phyloP scores from a whole-genome alignment of 1,284 basidiomycete species.

The Fomitopsis palustris region DNA sequence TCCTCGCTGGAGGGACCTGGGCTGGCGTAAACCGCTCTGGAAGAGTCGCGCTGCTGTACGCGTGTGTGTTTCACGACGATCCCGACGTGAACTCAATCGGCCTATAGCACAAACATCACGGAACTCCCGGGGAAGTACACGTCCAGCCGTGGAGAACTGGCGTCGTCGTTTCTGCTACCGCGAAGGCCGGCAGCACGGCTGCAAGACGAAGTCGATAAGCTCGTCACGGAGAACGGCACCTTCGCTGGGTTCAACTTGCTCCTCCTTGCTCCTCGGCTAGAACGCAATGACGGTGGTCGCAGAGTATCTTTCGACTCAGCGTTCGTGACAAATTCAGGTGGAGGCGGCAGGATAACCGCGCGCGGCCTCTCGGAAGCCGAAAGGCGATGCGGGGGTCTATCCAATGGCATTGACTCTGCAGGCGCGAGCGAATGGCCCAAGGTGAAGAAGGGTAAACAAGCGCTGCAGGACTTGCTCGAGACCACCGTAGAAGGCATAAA shows the following conservation, averaged over 20 bases:
- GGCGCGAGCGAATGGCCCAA: slow-evolving; percentile 68
- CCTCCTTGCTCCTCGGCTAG: slow-evolving; percentile 37
- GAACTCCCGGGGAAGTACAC: slow-evolving; percentile 46
- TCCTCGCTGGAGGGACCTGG: slow-evolving; percentile 74
- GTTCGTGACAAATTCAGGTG: slow-evolving; percentile 66
- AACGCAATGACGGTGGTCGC: slow-evolving; percentile 14
- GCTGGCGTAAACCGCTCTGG: slow-evolving; percentile 65
- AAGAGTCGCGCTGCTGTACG: slow-evolving; percentile 67
- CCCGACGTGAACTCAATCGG: slow-evolving; percentile 10
- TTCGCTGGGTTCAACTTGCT: slow-evolving; percentile 80
- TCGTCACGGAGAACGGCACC: slow-evolving; percentile 41
- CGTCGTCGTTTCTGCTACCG: slow-evolving; percentile 62
- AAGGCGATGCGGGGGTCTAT: slow-evolving; percentile 52
- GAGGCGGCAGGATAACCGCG: slow-evolving; percentile 52
- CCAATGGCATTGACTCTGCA: slow-evolving; percentile 66
- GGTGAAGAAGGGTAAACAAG: slow-evolving; percentile 52
- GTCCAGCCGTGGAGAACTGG: slow-evolving; percentile 64
- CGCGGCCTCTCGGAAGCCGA: slow-evolving; percentile 50
- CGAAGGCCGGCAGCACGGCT: slow-evolving; percentile 37
- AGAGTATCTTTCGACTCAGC: slow-evolving; percentile 45
- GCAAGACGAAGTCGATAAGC: slow-evolving; percentile 41
- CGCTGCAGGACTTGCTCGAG: slow-evolving; percentile 40
- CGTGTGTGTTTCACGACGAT: slow-evolving; percentile 8
- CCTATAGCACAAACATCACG: slow-evolving; percentile 73
- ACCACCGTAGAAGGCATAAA: slow-evolving; percentile 32